phyloP scores from a whole-genome alignment of 2,329 filamentous ascomycete species.

The Stachybotrys echinatus region DNA sequence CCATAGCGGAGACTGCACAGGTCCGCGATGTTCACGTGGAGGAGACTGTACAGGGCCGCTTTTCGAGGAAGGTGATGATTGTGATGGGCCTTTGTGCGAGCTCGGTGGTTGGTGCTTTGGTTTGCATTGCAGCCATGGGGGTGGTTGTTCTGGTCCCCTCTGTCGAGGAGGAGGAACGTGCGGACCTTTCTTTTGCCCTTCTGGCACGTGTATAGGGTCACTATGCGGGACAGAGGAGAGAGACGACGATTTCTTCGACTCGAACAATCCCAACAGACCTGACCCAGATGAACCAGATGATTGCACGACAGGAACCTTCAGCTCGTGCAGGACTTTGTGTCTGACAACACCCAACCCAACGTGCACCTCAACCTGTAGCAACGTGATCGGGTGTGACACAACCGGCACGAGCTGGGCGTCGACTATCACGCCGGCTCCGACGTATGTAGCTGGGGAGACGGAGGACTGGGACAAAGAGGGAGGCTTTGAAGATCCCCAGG shows the following conservation, averaged over 20 bases:
- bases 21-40: conserved; percentile 1
- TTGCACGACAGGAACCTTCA: not conserved
- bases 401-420: conserved; percentile 2
- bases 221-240: not conserved
- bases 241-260: not conserved
- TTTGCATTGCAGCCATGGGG: conserved; percentile 2
- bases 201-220: not conserved
- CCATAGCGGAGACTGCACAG: no score
- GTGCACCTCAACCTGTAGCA: conserved; percentile 2
- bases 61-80: conserved; percentile 4
- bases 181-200: not conserved
- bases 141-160: conserved; percentile 4
- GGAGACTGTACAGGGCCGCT: conserved; percentile 2
- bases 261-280: not conserved
- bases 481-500: no score
- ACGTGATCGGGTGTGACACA: conserved; percentile 5
- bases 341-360: conserved; percentile 4
- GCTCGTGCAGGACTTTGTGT: not conserved
- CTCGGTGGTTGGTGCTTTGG: conserved; percentile 4
- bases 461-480: no score
- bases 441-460: no score
- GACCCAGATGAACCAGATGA: not conserved
- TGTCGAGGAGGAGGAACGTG: not conserved
- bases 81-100: conserved; percentile 1
- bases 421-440: not conserved